These are phyloP conservation scores for Scheffersomyces segobiensis DNA, from an alignment of 1,139 yeast genomes.

Conservation along the genomic window DNA sequence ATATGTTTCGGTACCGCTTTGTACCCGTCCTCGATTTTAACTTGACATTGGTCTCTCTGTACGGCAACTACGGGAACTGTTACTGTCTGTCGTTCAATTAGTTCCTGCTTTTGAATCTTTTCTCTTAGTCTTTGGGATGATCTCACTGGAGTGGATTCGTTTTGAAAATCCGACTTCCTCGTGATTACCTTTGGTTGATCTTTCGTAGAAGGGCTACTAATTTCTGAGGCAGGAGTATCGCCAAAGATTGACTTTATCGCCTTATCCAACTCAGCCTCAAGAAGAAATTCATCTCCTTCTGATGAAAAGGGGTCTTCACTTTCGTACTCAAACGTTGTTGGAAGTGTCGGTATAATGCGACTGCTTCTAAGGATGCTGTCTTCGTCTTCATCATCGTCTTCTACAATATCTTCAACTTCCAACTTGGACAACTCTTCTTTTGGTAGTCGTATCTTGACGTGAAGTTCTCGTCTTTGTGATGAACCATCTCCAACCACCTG, in stretches of 20 bases:
- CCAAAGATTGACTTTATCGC: slow-evolving; percentile 5
- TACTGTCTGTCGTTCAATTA: neutral
- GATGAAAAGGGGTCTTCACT: neutral
- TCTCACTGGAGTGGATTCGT: neutral
- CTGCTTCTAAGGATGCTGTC: slow-evolving; percentile 1
- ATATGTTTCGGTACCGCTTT: slow-evolving; percentile 15
- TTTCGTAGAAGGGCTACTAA: neutral
- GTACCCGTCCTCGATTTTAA: slow-evolving; percentile 5
- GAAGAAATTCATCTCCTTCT: neutral
- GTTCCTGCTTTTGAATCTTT: neutral
- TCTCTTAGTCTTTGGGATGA: neutral
- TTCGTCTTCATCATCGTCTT: slow-evolving; percentile 4
- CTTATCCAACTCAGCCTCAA: slow-evolving; percentile 12
- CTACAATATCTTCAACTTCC: slow-evolving; percentile 1
- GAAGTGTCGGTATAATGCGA: neutral
- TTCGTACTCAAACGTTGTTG: neutral
- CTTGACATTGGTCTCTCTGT: neutral
- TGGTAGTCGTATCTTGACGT: neutral
- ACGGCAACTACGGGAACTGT: neutral
- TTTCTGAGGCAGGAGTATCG: neutral
- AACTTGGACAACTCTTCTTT: neutral
- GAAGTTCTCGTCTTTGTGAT: neutral
- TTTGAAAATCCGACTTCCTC: neutral
- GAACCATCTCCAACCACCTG: neutral
- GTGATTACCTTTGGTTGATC: neutral